phyloP scores from a whole-genome alignment of 805 yeast species.

The Debaryomyces castellii region DNA sequence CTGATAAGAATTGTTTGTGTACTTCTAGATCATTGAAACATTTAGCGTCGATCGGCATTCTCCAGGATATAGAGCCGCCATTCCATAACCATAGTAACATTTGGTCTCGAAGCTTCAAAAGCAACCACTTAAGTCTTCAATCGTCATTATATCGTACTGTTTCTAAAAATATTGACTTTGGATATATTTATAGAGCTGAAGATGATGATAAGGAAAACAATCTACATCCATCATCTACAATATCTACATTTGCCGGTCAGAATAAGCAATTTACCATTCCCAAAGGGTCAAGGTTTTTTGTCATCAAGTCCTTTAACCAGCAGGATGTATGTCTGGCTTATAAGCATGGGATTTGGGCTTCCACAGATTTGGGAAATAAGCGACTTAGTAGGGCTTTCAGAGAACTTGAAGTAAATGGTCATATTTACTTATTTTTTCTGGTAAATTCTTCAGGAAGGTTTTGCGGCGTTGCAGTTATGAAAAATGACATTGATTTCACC shows the following conservation, averaged over 20 bases:
- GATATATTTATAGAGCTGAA: neutral
- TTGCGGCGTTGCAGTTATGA: constrained; percentile 61
- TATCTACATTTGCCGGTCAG: neutral
- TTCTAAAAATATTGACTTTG: neutral
- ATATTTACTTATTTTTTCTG: constrained; percentile 53
- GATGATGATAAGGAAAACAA: neutral
- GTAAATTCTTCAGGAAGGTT: constrained; percentile 59
- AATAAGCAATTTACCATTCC: constrained; percentile 8
- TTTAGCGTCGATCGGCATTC: constrained; percentile 15
- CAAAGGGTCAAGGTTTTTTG: constrained; percentile 36
- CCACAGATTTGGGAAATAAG: constrained; percentile 57
- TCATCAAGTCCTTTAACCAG: constrained; percentile 54
- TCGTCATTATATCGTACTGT: too few relatives aligned
- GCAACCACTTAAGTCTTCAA: neutral
- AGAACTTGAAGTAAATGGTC: constrained; percentile 18
- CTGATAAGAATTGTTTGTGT: constrained; percentile 3
- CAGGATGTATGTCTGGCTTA: constrained; percentile 51
- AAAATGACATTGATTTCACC: constrained; percentile 31
- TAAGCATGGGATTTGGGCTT: constrained; percentile 54
- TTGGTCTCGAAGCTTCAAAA: neutral
- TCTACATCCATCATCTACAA: neutral
- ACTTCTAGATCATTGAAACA: constrained; percentile 17
- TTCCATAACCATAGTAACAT: neutral
- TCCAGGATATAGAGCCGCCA: neutral
- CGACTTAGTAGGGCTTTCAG: constrained; percentile 47